Evolutionary conservation across 2,329 filamentous ascomycete species (phyloP), one percentile per base, ranked within the genome.

Genomic region (Colletotrichum musicola): DNA sequence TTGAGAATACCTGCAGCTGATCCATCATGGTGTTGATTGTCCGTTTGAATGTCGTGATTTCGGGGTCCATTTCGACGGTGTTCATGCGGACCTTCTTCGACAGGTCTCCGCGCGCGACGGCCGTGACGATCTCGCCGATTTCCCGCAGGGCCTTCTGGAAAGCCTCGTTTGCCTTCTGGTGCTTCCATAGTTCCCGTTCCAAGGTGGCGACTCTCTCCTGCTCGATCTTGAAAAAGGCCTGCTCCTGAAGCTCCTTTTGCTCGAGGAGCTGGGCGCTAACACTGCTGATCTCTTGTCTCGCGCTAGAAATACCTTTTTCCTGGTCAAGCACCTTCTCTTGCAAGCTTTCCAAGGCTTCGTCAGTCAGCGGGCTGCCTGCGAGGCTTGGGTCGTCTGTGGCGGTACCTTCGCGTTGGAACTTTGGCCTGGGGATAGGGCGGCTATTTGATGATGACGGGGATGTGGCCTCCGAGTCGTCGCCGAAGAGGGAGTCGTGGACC

Each of bases 11-110:
- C 78, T 98, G 95, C 68, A 98, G 87, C 81, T 98, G 95, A 78
- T 98, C 95, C 89, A 98, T 97, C 95, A 98, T 98, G 73, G 93
- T 97, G 80, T 98, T 98, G 83, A 98, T 98, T 71, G 95, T 98
- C 75, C 94, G 91, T 83, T 98, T 98, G 85, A 98, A 98, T 10
- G 94, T 95, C 30, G 94, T 96, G 76, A 98, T 98, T 85, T 98
- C 95, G 30, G 95, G 94, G 85, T 98, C 95, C 92, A 98, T 96
- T 83, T 98, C 95, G 73, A 97, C 92, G 4, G 93, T 93, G 78
- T 98, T 96, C 79, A 98, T 97, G 76, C 95, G 90, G 71, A 98
- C 95, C 82, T 97, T 97, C 86, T 97, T 98, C 79, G 94, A 97
- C 70, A 98, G 86, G 78, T 98, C 95, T 81, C 95, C 95, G 75